phyloP scores from a whole-genome alignment of 176 grass and related monocot species.

The Hsuehochloa calcarea region DNA sequence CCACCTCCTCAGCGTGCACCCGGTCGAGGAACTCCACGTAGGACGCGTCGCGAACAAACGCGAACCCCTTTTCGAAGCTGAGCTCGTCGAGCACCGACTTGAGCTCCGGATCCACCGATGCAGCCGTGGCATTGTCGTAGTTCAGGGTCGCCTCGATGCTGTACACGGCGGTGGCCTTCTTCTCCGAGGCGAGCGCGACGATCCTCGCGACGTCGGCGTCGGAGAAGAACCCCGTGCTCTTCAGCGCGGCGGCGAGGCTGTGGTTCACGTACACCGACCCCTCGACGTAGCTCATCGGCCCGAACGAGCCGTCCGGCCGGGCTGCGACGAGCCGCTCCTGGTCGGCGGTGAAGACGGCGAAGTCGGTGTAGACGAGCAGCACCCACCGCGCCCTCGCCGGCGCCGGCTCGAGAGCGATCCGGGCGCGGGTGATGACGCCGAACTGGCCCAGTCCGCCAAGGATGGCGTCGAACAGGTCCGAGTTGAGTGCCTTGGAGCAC shows the following conservation, averaged over 20 bases:
- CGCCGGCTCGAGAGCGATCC: conserved; percentile 53
- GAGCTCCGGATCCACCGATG: conserved; percentile 30
- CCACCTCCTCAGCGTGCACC: conserved; percentile 44
- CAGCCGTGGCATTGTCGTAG: conserved; percentile 17
- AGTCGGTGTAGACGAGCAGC: conserved; percentile 69
- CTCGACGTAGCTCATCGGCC: conserved; percentile 63
- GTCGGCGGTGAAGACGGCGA: conserved; percentile 52
- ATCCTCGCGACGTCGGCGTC: conserved; percentile 41
- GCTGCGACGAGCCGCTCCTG: conserved; percentile 54
- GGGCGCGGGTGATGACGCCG: conserved; percentile 75
- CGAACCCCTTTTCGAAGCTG: conserved; percentile 40
- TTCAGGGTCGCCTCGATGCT: conserved; percentile 68
- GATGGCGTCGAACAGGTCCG: conserved; percentile 66
- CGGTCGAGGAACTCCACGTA: conserved; percentile 68
- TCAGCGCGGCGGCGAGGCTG: conserved; percentile 45
- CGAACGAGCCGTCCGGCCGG: neutral
- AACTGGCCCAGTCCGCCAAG: conserved; percentile 82
- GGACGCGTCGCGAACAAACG: conserved; percentile 49
- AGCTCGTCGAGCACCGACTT: conserved; percentile 33
- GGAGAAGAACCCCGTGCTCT: conserved; percentile 53
- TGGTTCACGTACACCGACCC: conserved; percentile 53
- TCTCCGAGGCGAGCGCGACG: conserved; percentile 18
- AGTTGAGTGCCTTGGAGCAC: conserved; percentile 57
- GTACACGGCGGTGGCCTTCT: conserved; percentile 49
- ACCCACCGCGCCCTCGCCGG: conserved; percentile 55